Evolutionary conservation across 2,329 filamentous ascomycete species (phyloP).

Genomic region (Seiridium cupressi): DNA sequence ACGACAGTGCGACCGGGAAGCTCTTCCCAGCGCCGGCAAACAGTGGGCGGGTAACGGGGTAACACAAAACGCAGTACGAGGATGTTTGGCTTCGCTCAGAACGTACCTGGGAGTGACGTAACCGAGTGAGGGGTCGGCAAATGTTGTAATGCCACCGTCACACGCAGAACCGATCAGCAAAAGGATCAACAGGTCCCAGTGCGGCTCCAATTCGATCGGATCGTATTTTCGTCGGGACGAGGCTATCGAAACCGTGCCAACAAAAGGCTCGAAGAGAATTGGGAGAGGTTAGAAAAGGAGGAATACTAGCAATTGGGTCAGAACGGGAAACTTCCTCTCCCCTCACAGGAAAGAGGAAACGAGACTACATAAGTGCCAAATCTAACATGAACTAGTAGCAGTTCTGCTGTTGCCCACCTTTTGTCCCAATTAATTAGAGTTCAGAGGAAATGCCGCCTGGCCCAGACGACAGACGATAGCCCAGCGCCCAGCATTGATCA

Average conservation of each 20-base stretch:
- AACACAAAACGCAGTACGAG: neutral
- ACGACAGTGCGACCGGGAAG: neutral
- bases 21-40: neutral
- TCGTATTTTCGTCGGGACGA: neutral
- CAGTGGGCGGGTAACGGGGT: neutral
- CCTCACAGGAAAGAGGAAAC: too few relatives aligned
- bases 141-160: neutral
- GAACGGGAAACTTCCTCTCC: too few relatives aligned
- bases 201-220: too few relatives aligned
- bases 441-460: neutral
- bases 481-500: neutral
- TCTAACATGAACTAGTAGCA: too few relatives aligned
- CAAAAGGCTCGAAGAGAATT: too few relatives aligned
- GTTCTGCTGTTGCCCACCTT: too few relatives aligned
- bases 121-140: neutral
- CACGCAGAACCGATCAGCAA: too few relatives aligned
- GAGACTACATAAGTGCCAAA: too few relatives aligned
- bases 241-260: too few relatives aligned
- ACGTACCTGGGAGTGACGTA: conserved; percentile 2
- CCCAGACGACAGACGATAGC: neutral
- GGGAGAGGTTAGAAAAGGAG: too few relatives aligned
- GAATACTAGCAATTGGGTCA: too few relatives aligned
- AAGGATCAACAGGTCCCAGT: too few relatives aligned
- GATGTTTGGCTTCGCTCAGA: neutral
- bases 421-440: neutral